Percentiles rank a stretch among this genome's conserved stretches.
Conservation (phyloP, 1,284 basidiomycete genomes). For the Paramarasmius palmivorus region DNA sequence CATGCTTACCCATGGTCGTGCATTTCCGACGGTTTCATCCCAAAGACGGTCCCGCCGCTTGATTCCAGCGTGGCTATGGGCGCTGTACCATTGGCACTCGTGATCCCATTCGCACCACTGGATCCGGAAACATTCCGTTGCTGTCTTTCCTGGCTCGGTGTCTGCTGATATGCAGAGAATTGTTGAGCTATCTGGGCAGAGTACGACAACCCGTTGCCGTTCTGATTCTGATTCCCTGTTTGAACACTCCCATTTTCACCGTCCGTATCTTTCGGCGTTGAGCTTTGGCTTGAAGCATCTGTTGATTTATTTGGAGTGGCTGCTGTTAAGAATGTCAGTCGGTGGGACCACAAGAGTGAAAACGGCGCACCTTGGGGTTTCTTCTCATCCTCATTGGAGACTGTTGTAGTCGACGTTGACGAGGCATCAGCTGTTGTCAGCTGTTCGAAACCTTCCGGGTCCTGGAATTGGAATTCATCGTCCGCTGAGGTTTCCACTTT, state of each 20-base stretch:
- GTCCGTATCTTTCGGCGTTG: not conserved
- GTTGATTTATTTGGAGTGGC: not conserved
- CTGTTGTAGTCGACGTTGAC: no score
- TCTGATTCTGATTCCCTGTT: slow-evolving; percentile 20
- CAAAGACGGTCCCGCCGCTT: slow-evolving; percentile 39
- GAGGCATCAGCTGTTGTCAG: slow-evolving; percentile 16
- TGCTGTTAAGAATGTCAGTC: no score
- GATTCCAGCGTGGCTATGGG: slow-evolving; percentile 24
- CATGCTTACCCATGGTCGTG: slow-evolving; percentile 89
- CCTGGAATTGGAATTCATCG: slow-evolving; percentile 22
- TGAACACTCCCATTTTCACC: not conserved
- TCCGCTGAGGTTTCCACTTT: slow-evolving; percentile 31
- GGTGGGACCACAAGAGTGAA: no score
- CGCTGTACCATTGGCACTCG: slow-evolving; percentile 9
- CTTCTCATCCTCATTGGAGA: no score
- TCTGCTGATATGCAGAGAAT: slow-evolving; percentile 68
- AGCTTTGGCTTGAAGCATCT: not conserved
- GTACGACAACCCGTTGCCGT: slow-evolving; percentile 47
- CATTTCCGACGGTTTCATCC: slow-evolving; percentile 82
- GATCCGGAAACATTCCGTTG: slow-evolving; percentile 30
- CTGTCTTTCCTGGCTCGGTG: slow-evolving; percentile 66
- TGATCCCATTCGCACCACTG: slow-evolving; percentile 12
- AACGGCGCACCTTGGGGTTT: no score
- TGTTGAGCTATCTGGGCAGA: slow-evolving; percentile 73
- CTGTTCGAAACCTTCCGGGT: slow-evolving; percentile 18